A percentile compares a stretch with the other conserved stretches of the same genome.
phyloP scores from a whole-genome alignment of 345 rosid species.

The Microthlaspi erraticum region DNA sequence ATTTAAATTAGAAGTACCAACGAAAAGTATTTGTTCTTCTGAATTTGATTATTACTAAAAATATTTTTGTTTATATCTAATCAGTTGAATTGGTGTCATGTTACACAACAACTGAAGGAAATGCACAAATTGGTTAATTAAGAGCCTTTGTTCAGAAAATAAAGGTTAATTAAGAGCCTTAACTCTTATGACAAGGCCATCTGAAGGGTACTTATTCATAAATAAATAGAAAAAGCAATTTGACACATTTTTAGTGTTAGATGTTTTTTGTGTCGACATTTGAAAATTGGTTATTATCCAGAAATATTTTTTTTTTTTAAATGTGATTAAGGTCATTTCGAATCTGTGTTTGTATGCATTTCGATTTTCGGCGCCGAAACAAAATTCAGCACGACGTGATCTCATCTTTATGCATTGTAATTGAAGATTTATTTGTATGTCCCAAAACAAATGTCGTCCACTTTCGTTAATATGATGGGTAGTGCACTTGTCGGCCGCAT shows the following conservation, averaged over 20 bases:
- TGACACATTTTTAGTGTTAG: constrained; percentile 1
- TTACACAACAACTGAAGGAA: no score
- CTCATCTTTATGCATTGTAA: not conserved
- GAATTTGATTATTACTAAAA: no score
- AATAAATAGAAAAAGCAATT: not conserved
- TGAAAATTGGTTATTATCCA: not conserved
- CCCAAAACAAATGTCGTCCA: not conserved
- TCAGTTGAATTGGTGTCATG: no score
- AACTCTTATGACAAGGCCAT: not conserved
- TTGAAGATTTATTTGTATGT: not conserved
- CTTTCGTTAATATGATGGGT: not conserved
- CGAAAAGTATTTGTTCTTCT: no score
- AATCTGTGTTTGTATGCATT: constrained; percentile 25
- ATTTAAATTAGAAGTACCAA: no score
- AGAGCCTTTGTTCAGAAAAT: no score
- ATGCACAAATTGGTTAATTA: no score
- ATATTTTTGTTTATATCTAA: no score
- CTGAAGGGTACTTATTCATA: not conserved
- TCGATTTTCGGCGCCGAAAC: constrained; percentile 48
- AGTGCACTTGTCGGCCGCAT: not conserved
- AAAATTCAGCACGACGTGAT: constrained; percentile 31
- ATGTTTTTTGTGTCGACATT: not conserved
- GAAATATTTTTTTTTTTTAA: not conserved
- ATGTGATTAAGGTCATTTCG: not conserved
- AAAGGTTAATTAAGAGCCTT: no score